phyloP scores from a whole-genome alignment of 192 early-diverging fungal genomes.

The Lobosporangium transversale region DNA sequence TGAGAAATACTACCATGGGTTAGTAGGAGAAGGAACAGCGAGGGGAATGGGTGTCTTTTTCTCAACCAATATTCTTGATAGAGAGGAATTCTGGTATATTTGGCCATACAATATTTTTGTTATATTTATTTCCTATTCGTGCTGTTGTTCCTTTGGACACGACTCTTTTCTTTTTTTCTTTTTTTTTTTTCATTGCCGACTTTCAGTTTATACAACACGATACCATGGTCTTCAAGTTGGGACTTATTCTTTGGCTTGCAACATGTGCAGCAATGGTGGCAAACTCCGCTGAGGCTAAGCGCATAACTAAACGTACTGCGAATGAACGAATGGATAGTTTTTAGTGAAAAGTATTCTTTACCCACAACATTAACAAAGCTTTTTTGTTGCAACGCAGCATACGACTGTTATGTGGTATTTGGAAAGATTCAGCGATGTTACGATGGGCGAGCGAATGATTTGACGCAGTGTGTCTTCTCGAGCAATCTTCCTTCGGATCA shows the following conservation, averaged over 20 bases:
- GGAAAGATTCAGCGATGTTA: conserved; percentile 23
- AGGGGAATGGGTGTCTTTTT: too few relatives aligned
- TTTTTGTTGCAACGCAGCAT: background rate
- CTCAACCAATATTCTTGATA: too few relatives aligned
- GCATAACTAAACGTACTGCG: conserved; percentile 2
- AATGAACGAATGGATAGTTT: too few relatives aligned
- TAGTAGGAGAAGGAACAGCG: too few relatives aligned
- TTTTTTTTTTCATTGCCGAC: too few relatives aligned
- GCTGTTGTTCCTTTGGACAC: too few relatives aligned
- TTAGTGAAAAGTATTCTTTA: background rate
- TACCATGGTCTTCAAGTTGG: background rate
- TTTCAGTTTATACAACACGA: too few relatives aligned
- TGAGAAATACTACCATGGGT: too few relatives aligned
- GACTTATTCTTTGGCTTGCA: background rate
- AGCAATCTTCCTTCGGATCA: conserved; percentile 18
- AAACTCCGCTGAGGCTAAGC: background rate
- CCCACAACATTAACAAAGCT: background rate
- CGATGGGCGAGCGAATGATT: conserved; percentile 9
- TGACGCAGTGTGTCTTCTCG: conserved; percentile 11
- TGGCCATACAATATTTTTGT: too few relatives aligned
- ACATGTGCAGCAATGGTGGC: background rate
- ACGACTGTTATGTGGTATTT: conserved; percentile 21
- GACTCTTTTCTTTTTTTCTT: too few relatives aligned
- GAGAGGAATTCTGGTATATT: too few relatives aligned
- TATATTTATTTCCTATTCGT: too few relatives aligned